Base-by-base conservation (phyloP, 306 rosid genomes). In the Parietaria judaica region DNA sequence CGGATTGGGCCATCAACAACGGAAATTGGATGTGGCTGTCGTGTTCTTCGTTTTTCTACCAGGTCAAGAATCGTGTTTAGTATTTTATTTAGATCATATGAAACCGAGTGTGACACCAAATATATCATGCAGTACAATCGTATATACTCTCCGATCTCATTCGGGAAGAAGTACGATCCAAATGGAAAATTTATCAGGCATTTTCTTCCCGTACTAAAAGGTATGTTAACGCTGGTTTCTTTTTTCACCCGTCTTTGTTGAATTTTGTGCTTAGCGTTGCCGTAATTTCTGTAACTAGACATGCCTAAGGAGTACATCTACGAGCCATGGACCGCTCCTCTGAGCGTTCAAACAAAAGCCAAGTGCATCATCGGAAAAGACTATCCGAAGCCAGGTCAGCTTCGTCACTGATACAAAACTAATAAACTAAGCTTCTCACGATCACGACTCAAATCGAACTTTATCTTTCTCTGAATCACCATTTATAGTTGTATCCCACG, bases 11-110 rank as follows among this genome's bases (percentile, higher is more conserved):
- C 46, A 83, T 91, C 69, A 91, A 85, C 79, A 88, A 85, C 69
- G 98, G 92, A 48, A 91, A 91, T 78, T 91, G 98, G 98, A 67
- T 85, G 69, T 91, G 98, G 98, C 91, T 91, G 56, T 91, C 95
- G 2, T 91, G 98, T 70, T 91, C 98, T 14, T 83, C 96, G 16
- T 83, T 91, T 72, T 91, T 91, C 79, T 91, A 91, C 78, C 98
- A 91, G 88, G 98, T 85, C 37, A 23, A 11, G 70, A 66, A 56
- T 63, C 41, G 61, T 43, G 12, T 15, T 45, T 70, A 67, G 65
- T 11, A 36, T 60, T 65, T 38, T 61, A n/a, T n/a, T 12, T 65
- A 54, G 48, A 63, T 6, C 58, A 49, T 7, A 4, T 49, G 8
- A 60, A 41, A 11, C 59, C 44, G 14, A 44, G 53, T 49, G 53